A percentile compares a stretch with the other conserved stretches of the same genome.
Conservation (phyloP, 2,329 filamentous ascomycete genomes). For the Gnomoniopsis smithogilvyi region DNA sequence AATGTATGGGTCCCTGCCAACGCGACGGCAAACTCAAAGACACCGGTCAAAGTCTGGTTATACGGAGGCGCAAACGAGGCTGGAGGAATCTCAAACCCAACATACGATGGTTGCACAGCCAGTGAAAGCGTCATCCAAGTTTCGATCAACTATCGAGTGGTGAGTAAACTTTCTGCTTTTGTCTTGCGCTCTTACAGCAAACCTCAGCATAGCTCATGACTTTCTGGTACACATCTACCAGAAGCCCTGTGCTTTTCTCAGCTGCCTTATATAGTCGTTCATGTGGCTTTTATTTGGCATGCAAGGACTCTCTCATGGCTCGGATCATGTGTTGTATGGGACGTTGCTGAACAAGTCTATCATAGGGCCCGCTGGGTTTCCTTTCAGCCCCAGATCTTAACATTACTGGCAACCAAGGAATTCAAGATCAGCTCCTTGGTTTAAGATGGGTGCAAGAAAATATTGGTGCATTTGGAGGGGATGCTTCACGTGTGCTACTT, state of each 20-base stretch:
- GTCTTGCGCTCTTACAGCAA: too few species aligned
- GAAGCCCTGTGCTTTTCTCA: too few species aligned
- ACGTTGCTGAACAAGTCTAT: too few species aligned
- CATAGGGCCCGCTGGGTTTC: constrained; percentile 40
- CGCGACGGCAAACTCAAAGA: constrained; percentile 3
- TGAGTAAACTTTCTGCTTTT: too few species aligned
- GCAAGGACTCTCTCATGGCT: too few species aligned
- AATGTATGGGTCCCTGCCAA: constrained; percentile 9
- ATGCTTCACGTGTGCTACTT: constrained; percentile 27
- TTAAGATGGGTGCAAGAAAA: constrained; percentile 48
- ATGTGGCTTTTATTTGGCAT: too few species aligned
- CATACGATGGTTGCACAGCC: constrained; percentile 24
- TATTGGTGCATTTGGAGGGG: constrained; percentile 41
- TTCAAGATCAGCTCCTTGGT: constrained; percentile 46
- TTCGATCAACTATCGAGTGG: constrained; percentile 38
- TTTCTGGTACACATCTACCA: too few species aligned
- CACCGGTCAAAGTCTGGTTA: constrained; percentile 19
- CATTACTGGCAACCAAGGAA: constrained; percentile 46
- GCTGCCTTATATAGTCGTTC: too few species aligned
- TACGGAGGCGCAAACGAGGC: constrained; percentile 24
- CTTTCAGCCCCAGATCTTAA: constrained; percentile 36
- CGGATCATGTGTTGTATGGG: too few species aligned
- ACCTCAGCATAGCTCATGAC: too few species aligned
- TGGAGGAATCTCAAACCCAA: constrained; percentile 23
- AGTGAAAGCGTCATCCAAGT: constrained; percentile 24